Base-by-base conservation (phyloP, 2,329 filamentous ascomycete species). In the Aspergillus fijiensis region DNA sequence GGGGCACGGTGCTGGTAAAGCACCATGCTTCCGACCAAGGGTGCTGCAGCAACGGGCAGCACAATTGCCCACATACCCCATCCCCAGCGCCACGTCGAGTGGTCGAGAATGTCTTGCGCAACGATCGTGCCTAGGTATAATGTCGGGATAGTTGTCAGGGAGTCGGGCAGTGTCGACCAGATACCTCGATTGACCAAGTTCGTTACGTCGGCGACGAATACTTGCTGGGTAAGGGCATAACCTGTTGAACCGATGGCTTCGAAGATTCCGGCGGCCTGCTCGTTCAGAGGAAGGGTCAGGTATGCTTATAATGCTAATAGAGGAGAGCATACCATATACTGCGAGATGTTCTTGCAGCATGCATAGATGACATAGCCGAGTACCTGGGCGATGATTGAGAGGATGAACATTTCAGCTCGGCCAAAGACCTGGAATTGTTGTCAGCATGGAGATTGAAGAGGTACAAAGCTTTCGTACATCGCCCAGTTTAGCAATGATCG, bases 181-280 rank as follows among this genome's bases (percentile, higher is more conserved):
- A 89, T 70, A 14, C 85, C 85, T 58, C 86, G 83, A 67, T 87
- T 86, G 19, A 83, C 72, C 49, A 88, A 72, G 64, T 84, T 80
- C 53, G 82, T 87, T 1, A 84, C 85, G 70, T 89, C 86, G 31
- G 86, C 86, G 52, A 88, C 82, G 70, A 89, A 86, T 47, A 89
- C 83, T 68, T 88, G 85, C 67, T 87, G 83, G 23, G 87, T 72
- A 51, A 88, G 84, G 60, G 85, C 81, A 6, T 87, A 79, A 2
- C 85, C 85, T 0, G 85, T 85, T 51, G 81, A 80, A 2, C 86
- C 86, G 5, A 85, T 82, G 2, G 85, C 81, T 67, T 87, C 87
- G 70, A 88, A 87, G 42, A 88, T 82, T 12, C 65, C 65, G 3
- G 65, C 67, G 27, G 60, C 64, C 67, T 87, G 5, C 1, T 31